A percentile compares a stretch with the other conserved stretches of the same genome.
phyloP scores from a whole-genome alignment of 345 rosid genomes.

The Viola odorata region DNA sequence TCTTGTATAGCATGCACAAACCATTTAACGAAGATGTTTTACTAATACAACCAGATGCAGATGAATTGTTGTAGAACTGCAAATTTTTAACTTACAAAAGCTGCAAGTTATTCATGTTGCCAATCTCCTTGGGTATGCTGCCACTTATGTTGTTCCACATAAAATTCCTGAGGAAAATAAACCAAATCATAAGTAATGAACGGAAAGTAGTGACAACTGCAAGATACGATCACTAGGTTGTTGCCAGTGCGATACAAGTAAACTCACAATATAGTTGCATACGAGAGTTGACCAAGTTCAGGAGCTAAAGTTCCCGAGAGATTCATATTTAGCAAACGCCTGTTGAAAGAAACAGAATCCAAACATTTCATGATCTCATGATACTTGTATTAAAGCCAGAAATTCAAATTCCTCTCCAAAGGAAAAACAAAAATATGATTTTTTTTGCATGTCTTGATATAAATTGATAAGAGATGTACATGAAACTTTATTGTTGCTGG shows the following conservation, averaged over 20 bases:
- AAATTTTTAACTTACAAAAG: conserved; percentile 29
- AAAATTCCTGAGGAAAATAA: conserved; percentile 30
- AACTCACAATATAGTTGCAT: conserved; percentile 29
- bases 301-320: conserved; percentile 33
- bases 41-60: too few relatives aligned
- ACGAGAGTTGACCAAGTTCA: conserved; percentile 31
- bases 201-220: background rate
- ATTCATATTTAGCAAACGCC: conserved; percentile 34
- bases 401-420: background rate
- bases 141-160: conserved; percentile 46
- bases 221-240: background rate
- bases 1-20: too few relatives aligned
- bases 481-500: too few relatives aligned
- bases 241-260: background rate
- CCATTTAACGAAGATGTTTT: too few relatives aligned
- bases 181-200: background rate
- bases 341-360: conserved; percentile 4
- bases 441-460: too few relatives aligned
- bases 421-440: background rate
- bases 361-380: background rate
- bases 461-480: too few relatives aligned
- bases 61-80: background rate
- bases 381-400: too few relatives aligned
- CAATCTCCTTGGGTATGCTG: conserved; percentile 38
- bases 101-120: conserved; percentile 30